These are phyloP conservation scores for Biscogniauxia mediterranea DNA, from an alignment of 2,329 filamentous ascomycete genomes.

Conservation along the genomic window DNA sequence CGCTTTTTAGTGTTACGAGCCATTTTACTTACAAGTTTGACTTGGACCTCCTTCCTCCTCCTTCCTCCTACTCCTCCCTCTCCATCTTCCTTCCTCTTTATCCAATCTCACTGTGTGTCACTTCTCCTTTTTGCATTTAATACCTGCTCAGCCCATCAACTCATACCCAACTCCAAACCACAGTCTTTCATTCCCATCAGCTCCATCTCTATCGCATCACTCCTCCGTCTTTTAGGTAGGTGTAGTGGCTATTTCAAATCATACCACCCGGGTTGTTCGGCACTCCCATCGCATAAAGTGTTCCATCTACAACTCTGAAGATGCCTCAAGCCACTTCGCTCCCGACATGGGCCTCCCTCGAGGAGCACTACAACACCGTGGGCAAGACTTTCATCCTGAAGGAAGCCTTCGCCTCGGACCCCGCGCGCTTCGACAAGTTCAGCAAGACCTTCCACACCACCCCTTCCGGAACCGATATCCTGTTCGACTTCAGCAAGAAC, in stretches of 20 bases:
- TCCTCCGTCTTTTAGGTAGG: too few relatives aligned
- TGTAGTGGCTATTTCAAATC: too few relatives aligned
- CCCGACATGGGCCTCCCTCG: conserved; percentile 83
- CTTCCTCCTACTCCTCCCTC: not conserved
- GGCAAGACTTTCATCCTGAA: conserved; percentile 91
- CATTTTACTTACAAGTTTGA: not conserved
- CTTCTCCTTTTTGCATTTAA: not conserved
- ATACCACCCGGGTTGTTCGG: not conserved
- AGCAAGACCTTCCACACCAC: conserved; percentile 78
- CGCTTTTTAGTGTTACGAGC: not conserved
- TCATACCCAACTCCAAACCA: not conserved
- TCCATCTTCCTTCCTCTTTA: not conserved
- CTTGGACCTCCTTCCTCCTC: not conserved
- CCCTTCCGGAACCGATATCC: conserved; percentile 77
- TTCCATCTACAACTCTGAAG: conserved; percentile 9
- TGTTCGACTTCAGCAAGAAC: conserved; percentile 99
- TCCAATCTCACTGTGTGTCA: too few relatives aligned
- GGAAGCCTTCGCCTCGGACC: conserved; percentile 86
- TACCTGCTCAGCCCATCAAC: not conserved
- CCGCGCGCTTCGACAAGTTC: conserved; percentile 86
- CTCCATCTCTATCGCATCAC: too few relatives aligned
- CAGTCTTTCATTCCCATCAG: too few relatives aligned
- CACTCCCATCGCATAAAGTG: not conserved
- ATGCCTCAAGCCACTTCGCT: conserved; percentile 86
- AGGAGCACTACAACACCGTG: conserved; percentile 81